phyloP scores from a whole-genome alignment of 2,329 filamentous ascomycete genomes.

The Calycina herbarum region DNA sequence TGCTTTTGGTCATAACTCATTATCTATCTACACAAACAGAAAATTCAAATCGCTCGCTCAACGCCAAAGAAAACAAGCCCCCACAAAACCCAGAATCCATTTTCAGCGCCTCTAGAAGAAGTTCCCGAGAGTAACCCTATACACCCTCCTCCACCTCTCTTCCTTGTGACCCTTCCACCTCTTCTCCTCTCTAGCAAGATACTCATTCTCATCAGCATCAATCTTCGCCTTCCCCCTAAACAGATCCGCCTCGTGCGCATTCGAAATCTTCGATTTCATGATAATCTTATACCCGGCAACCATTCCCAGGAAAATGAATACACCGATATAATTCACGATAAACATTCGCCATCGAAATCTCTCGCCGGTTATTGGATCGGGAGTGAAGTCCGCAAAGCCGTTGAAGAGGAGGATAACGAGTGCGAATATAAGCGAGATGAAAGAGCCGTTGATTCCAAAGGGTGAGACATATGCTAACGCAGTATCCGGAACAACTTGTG shows the following conservation, averaged over 20 bases:
- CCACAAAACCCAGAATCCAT: not conserved
- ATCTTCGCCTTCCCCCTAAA: conserved; percentile 59
- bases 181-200: conserved; percentile 28
- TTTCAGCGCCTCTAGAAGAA: conserved; percentile 25
- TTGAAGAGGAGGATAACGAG: conserved; percentile 76
- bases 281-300: conserved; percentile 56
- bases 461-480: conserved; percentile 67
- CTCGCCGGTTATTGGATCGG: conserved; percentile 43
- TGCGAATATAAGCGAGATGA: conserved; percentile 68
- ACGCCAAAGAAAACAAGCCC: not conserved
- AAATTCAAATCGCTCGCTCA: not conserved
- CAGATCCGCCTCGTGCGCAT: conserved; percentile 54
- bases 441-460: conserved; percentile 70
- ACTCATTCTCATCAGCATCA: conserved; percentile 56
- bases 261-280: conserved; percentile 45
- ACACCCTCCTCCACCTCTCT: conserved; percentile 23
- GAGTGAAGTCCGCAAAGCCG: conserved; percentile 74
- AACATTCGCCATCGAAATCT: conserved; percentile 65
- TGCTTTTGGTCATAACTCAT: not conserved
- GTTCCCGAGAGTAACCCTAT: conserved; percentile 29
- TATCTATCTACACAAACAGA: not conserved
- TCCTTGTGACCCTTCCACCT: conserved; percentile 22
- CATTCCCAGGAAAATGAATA: conserved; percentile 61
- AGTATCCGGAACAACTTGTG: conserved; percentile 58
- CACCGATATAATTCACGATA: conserved; percentile 63